Conservation (phyloP, 2,329 filamentous ascomycete species). For the Amesomyces nigricolor region DNA sequence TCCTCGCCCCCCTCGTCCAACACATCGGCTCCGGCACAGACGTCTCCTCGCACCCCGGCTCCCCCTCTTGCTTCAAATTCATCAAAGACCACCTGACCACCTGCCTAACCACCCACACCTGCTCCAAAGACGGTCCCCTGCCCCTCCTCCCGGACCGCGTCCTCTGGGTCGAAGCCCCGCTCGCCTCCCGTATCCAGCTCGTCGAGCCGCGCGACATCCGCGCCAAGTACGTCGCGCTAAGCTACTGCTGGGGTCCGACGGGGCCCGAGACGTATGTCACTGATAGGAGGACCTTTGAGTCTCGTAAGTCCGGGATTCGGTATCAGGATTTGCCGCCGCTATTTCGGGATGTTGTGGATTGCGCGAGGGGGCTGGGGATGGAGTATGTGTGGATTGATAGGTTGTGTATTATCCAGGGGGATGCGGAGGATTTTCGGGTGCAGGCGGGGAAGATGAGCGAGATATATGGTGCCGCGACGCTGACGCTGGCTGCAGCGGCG, state of each 20-base stretch:
- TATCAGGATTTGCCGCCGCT: conserved; percentile 2
- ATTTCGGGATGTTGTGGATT: conserved; percentile 2
- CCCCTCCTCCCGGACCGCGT: conserved; percentile 7
- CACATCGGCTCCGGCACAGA: not conserved
- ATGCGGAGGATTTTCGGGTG: not conserved
- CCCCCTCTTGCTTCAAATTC: not conserved
- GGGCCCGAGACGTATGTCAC: conserved; percentile 1
- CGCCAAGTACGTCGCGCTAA: not conserved
- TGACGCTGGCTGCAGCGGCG: conserved; percentile 6
- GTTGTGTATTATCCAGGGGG: conserved; percentile 12
- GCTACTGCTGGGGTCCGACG: conserved; percentile 8
- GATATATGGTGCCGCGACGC: conserved; percentile 6
- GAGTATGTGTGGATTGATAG: conserved; percentile 13
- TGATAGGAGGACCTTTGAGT: not conserved
- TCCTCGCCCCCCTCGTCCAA: not conserved
- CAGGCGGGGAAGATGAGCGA: conserved; percentile 11
- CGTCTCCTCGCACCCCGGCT: not conserved
- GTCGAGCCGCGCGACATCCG: not conserved
- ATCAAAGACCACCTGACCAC: not conserved
- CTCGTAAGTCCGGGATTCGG: not conserved
- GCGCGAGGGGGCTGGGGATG: not conserved
- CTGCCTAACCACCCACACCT: not conserved
- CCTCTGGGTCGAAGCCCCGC: conserved; percentile 5
- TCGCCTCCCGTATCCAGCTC: conserved; percentile 1
- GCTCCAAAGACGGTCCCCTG: not conserved